Percentiles rank a stretch among this genome's conserved stretches.
phyloP scores from a whole-genome alignment of 192 early-diverging fungal species.

The Backusella macrospora region DNA sequence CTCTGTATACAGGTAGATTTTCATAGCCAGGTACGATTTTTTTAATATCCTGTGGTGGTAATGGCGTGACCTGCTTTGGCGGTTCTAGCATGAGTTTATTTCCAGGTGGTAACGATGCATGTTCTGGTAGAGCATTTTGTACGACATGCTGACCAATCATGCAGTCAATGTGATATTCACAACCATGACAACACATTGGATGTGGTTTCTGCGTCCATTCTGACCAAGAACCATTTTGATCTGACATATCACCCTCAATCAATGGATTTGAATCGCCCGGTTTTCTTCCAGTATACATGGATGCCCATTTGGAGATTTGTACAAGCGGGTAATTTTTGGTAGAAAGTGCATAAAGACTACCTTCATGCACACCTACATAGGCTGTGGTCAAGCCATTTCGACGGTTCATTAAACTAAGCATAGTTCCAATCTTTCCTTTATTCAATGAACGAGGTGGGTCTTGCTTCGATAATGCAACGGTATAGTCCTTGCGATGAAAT shows the following conservation, averaged over 20 bases:
- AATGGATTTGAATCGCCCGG: constrained; percentile 20
- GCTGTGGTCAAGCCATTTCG: constrained; percentile 45
- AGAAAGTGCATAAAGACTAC: constrained; percentile 72
- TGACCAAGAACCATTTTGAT: constrained; percentile 3
- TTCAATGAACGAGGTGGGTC: constrained; percentile 19
- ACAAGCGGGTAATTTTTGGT: constrained; percentile 68
- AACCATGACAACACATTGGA: constrained; percentile 27
- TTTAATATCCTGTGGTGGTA: neutral
- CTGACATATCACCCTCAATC: constrained; percentile 19
- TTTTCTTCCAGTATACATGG: constrained; percentile 25
- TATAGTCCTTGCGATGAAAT: constrained; percentile 33
- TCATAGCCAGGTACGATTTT: neutral
- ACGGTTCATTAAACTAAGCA: constrained; percentile 37
- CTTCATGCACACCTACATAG: constrained; percentile 66
- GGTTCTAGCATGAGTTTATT: constrained; percentile 1
- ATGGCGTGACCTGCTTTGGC: neutral
- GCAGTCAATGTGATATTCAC: constrained; percentile 41
- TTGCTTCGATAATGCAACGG: constrained; percentile 38
- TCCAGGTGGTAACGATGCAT: neutral
- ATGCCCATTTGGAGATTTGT: constrained; percentile 44
- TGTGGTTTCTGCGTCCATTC: constrained; percentile 21
- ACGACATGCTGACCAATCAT: constrained; percentile 51
- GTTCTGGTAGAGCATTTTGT: neutral
- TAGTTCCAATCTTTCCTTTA: constrained; percentile 34
- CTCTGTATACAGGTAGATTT: neutral